Percentiles rank a stretch among this genome's conserved stretches.
phyloP scores from a whole-genome alignment of 2,329 filamentous ascomycete genomes.

The Penicillium palitans region DNA sequence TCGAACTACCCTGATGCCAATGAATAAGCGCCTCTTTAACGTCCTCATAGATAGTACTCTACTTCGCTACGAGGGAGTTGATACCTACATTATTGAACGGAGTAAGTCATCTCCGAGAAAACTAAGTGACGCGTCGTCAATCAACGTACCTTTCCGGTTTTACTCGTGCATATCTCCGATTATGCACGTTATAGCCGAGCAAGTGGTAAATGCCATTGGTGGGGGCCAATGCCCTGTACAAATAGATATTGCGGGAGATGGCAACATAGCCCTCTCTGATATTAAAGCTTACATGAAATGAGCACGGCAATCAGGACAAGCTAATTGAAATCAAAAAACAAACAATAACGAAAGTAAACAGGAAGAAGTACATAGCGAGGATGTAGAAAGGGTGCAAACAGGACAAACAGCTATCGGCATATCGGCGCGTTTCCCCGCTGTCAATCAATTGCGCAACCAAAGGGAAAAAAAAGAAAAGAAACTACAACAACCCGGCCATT shows the following conservation, averaged over 20 bases:
- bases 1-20: too few relatives aligned
- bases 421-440: constrained; percentile 9
- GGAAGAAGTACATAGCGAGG: not conserved
- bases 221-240: not conserved
- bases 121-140: not conserved
- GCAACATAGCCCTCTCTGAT: not conserved
- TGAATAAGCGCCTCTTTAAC: too few relatives aligned
- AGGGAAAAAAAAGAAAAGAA: constrained; percentile 5
- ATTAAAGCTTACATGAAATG: not conserved
- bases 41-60: too few relatives aligned
- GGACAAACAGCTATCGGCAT: constrained; percentile 9
- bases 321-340: not conserved
- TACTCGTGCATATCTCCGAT: not conserved
- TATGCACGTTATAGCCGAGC: not conserved
- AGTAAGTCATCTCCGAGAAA: not conserved
- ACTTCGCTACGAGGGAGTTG: not conserved
- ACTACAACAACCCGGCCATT: not conserved
- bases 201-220: not conserved
- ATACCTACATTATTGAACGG: not conserved
- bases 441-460: not conserved
- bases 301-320: not conserved
- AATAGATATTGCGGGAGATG: not conserved
- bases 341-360: not conserved
- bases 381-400: constrained; percentile 3
- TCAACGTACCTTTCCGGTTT: not conserved